Evolutionary conservation across 2,329 filamentous ascomycete species (phyloP).

Genomic region (Pyrenophora seminiperda): DNA sequence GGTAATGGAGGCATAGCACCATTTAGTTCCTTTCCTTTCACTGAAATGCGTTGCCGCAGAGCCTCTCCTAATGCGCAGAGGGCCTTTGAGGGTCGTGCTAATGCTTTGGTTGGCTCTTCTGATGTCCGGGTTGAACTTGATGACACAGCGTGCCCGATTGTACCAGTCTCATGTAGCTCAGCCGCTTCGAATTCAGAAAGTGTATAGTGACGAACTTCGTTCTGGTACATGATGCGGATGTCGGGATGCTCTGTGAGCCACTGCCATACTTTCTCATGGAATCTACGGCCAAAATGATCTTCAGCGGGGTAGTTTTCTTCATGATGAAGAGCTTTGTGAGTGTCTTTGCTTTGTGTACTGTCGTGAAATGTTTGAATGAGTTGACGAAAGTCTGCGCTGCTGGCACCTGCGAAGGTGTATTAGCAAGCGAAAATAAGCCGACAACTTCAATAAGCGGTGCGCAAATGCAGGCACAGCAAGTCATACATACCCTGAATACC

Average conservation of each 20-base stretch:
- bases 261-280: conserved; percentile 61
- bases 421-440: background rate
- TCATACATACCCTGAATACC: conserved; percentile 61
- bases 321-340: background rate
- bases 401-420: conserved; percentile 42
- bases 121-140: background rate
- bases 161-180: conserved; percentile 26
- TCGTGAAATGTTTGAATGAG: conserved; percentile 48
- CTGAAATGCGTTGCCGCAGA: conserved; percentile 26
- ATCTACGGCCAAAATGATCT: conserved; percentile 38
- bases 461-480: conserved; percentile 15
- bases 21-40: conserved; percentile 11
- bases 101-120: background rate
- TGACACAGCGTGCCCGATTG: conserved; percentile 1
- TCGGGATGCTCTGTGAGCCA: conserved; percentile 64
- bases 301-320: background rate
- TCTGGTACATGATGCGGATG: conserved; percentile 57
- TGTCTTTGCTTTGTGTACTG: conserved; percentile 16
- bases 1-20: background rate
- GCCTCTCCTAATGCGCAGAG: conserved; percentile 24
- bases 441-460: background rate
- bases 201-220: conserved; percentile 39
- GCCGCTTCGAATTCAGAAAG: conserved; percentile 41
- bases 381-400: conserved; percentile 48
- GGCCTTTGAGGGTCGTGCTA: conserved; percentile 16